Base-by-base conservation (phyloP, 2,329 filamentous ascomycete genomes). In the Fusarium ambrosium region DNA sequence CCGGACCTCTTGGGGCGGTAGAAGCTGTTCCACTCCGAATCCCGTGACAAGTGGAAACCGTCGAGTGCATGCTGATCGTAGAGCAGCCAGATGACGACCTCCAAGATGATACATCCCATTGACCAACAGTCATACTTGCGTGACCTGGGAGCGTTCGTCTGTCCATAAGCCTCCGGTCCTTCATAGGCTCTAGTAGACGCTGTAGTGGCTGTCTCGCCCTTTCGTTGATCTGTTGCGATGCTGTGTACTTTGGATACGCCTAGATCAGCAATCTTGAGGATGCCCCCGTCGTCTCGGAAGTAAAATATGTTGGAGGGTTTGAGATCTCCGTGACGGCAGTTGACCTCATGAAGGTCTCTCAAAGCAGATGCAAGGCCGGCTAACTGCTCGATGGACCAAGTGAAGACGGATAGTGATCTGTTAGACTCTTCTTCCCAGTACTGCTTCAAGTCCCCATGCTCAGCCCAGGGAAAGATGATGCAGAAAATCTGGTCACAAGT, bases 61-160 rank as follows among this genome's bases (percentile, higher is more conserved):
- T 39, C 34, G 11, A 58, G n/a, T 13, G 36, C 56, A 1, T 18
- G 56, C 4, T n/a, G 56, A 5, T 27, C 45, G 24, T 60, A 60
- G 16, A 60, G 18, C 2, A 60, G 37, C 56, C 56, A 60, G 4
- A 41, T 6, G 6, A 41, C 36, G n/a, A 60, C 43, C 18, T 60
- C 56, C 20, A 60, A 16, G 4, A 60, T 37, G 18, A 60, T 16
- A 7, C 56, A 60, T 5, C 6, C 56, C 29, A 60, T 13, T 2
- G 56, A 60, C 56, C 36, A 43, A 5, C 37, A 41, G 11, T 60
- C 56, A n/a, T 43, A 60, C n/a, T 20, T 60, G 24, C 56, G 56
- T 3, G 56, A 60, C 6, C 56, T 29, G 1, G 56, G 56, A 2
- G 2, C 6, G 29, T 22, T 32, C 0, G 10, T 18, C 20, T 3